Evolutionary conservation across 2,329 filamentous ascomycete genomes (phyloP), one percentile per base, ranked within the genome.

Genomic region (Pseudogymnoascus sp.): DNA sequence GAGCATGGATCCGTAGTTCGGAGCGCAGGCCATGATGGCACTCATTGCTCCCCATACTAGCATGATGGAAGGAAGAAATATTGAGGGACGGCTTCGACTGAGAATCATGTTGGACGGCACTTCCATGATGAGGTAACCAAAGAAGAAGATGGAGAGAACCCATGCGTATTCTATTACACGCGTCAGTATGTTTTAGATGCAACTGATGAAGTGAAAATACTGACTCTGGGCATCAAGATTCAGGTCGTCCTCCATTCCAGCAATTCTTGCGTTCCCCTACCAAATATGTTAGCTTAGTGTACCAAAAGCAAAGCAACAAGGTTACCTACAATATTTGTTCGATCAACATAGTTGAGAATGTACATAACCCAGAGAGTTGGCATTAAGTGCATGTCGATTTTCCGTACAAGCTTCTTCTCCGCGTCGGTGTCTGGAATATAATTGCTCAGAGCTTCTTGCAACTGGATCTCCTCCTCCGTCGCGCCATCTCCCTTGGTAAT

Each of bases 301-400:
- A 18, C 23, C 5, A n/a, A 38, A 16, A 34, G 37, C 16, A 23
- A 21, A 42, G 18, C n/a, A 37, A 21, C 16, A 36, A 28, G 4
- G 21, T 37, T 18, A 61, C n/a, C 43, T 59, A 68, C 67, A 31
- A 85, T 75, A 65, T 84, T 84, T 64, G 72, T 75, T 23, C 67
- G 75, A 67, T 84, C 82, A 16, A 84, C 74, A 68, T 82, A 84
- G 70, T 82, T 83, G 63, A 84, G 74, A 3, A 84, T 75, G 66
- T 83, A 84, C 75, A 85, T 81, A 56, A 83, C 63, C 49, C 81
- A 75, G 1, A 85, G 73, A 61, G 80, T 77, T 3, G 83, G 82
- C 56, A 85, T 77, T 3, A 85, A 72, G 38, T 77, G 77, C 1
- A 76, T 25, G 66, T 85, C 83, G n/a, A 85, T 77, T 66, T 84